Base-by-base conservation (phyloP, 805 yeast genomes). In the Suhomyces tanzawaensis region DNA sequence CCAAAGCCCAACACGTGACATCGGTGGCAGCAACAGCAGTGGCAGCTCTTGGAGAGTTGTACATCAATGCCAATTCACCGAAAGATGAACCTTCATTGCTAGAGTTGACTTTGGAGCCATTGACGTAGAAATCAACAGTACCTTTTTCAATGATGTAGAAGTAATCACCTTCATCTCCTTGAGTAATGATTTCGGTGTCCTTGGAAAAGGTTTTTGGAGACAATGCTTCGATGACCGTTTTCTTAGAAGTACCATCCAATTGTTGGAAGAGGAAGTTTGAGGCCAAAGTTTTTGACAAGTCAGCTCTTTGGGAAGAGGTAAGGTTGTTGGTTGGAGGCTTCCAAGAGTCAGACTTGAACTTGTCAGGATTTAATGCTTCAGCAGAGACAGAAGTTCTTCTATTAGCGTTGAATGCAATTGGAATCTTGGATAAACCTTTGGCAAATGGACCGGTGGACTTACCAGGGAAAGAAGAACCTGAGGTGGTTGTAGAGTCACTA, bases 61-160 rank as follows among this genome's bases (percentile, higher is more conserved):
- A 91, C 96, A 93, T 89, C 52, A 93, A 74, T 3, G 99, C 99
- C 55, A 93, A 75, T 64, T 93, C 99, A 57, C 99, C 99, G 64
- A 93, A 93, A 31, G 91, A 82, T 4, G 95, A 79, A 5, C 98
- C 97, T 27, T 87, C 80, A 7, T 86, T 83, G n/a, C 86, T 75
- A 1, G 84, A 70, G 56, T 77, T 82, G 26, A 89, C 91, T 53
- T 79, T 76, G 30, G 74, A 58, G 36, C 79, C 84, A 58, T 87
- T 78, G 22, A 85, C 90, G 50, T 72, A 75, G 53, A 81, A 90
- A 45, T 87, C 91, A 40, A 93, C 96, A 2, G 73, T 64, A 39
- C 99, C 99, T 5, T 69, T 62, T 63, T 90, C 97, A 39, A 90
- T 77, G 29, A 90, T 80, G 62, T 89, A 90, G 58, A 91, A 87